Percentiles rank a stretch among this genome's conserved stretches.
Evolutionary conservation across 176 grass and related monocot species (phyloP).

Genomic region (Triticum dicoccoides): DNA sequence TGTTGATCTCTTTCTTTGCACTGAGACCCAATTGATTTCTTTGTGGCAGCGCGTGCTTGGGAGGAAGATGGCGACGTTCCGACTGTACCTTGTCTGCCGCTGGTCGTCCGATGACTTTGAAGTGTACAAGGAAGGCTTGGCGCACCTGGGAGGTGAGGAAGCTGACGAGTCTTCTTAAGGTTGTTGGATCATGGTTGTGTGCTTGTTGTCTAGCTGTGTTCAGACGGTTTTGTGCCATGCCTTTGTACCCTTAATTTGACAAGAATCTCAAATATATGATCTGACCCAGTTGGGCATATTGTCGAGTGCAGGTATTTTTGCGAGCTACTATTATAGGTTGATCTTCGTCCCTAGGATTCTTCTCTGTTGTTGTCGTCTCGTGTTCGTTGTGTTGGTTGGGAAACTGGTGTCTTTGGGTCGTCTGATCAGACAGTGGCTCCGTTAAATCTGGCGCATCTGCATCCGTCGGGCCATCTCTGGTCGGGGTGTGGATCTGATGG

Average conservation of each 20-base stretch:
- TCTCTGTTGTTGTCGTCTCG: no score
- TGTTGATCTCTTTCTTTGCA: background rate
- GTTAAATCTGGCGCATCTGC: no score
- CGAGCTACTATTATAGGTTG: background rate
- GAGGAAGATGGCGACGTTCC: slow-evolving; percentile 82
- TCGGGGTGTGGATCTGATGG: no score
- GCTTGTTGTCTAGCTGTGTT: slow-evolving; percentile 18
- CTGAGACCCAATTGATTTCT: slow-evolving; percentile 4
- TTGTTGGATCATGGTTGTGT: background rate
- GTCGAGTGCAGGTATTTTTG: background rate
- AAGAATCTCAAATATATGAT: background rate
- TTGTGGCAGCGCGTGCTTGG: slow-evolving; percentile 61
- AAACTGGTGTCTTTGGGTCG: no score
- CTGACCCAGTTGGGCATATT: background rate
- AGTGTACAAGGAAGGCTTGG: slow-evolving; percentile 69
- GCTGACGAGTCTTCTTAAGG: slow-evolving; percentile 55
- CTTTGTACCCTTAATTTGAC: background rate
- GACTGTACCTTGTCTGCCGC: slow-evolving; percentile 66
- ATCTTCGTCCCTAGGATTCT: no score
- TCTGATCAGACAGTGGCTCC: no score
- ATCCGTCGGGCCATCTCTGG: no score
- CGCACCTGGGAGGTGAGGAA: slow-evolving; percentile 38
- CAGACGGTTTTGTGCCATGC: slow-evolving; percentile 18
- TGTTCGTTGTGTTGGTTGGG: no score
- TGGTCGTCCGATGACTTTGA: slow-evolving; percentile 81